phyloP scores from a whole-genome alignment of 345 rosid species.

The Geranium rotundifolium region DNA sequence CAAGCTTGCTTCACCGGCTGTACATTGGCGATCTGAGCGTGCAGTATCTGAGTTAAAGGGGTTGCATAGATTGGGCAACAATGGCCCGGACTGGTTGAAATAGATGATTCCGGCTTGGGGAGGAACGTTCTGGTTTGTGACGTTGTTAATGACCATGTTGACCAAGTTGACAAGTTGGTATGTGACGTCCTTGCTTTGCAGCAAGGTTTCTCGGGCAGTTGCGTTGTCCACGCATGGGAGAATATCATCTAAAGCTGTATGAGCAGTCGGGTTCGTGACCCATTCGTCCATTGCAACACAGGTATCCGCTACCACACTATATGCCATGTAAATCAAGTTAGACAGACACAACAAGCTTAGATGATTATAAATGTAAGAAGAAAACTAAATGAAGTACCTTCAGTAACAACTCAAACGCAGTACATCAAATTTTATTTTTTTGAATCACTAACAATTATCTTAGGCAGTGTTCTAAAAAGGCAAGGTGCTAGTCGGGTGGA shows the following conservation, averaged over 20 bases:
- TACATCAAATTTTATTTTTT: no score
- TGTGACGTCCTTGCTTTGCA: constrained; percentile 43
- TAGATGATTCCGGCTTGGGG: constrained; percentile 27
- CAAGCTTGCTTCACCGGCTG: constrained; percentile 53
- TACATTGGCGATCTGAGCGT: constrained; percentile 35
- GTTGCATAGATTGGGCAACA: constrained; percentile 67
- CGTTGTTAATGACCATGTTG: constrained; percentile 32
- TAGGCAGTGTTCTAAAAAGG: no score
- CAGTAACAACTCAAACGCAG: no score
- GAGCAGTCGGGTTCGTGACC: constrained; percentile 75
- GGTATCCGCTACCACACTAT: constrained; percentile 77
- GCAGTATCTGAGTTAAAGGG: constrained; percentile 58
- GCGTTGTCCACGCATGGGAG: constrained; percentile 90
- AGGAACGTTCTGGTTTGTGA: constrained; percentile 47
- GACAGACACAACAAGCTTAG: not conserved
- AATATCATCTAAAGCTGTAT: constrained; percentile 84
- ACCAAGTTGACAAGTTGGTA: constrained; percentile 46
- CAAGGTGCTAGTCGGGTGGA: no score
- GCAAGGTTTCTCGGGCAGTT: constrained; percentile 75
- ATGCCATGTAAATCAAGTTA: constrained; percentile 2
- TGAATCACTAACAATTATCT: no score
- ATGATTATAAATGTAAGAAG: not conserved
- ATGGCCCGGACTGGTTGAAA: constrained; percentile 83
- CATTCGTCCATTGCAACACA: constrained; percentile 92
- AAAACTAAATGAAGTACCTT: not conserved